Conservation (phyloP, 2,329 filamentous ascomycete species). For the Apiospora pterosperma region DNA sequence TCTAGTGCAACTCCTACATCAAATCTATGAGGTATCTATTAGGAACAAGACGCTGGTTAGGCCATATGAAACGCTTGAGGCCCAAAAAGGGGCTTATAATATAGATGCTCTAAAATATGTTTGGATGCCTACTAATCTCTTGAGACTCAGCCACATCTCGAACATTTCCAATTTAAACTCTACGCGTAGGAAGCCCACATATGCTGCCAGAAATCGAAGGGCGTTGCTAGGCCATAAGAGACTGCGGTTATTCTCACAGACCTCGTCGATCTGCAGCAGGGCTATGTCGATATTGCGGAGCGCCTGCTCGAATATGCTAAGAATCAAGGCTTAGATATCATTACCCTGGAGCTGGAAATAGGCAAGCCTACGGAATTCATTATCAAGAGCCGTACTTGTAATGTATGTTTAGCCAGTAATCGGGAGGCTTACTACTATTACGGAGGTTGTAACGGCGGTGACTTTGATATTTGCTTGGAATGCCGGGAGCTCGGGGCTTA, state of each 20-base stretch:
- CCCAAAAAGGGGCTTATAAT: neutral
- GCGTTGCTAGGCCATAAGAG: constrained; percentile 58
- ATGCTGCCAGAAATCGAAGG: constrained; percentile 51
- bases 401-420: too few relatives aligned
- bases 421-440: too few relatives aligned
- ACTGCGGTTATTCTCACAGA: constrained; percentile 46
- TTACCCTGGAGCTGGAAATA: too few relatives aligned
- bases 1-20: neutral
- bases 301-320: too few relatives aligned
- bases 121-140: constrained; percentile 39
- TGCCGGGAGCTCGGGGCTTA: too few relatives aligned
- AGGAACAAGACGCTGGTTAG: neutral
- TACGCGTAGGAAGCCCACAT: constrained; percentile 55
- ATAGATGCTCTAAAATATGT: neutral
- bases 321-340: too few relatives aligned
- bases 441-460: too few relatives aligned
- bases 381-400: too few relatives aligned
- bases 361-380: too few relatives aligned
- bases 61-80: neutral
- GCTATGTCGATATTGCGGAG: too few relatives aligned
- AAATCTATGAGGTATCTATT: neutral
- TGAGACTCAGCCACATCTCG: constrained; percentile 57
- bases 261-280: constrained; percentile 57
- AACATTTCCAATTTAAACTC: constrained; percentile 61
- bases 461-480: too few relatives aligned